Evolutionary conservation across 1,139 yeast species (phyloP), one percentile per base, ranked within the genome.

Genomic region (Citeromyces siamensis): DNA sequence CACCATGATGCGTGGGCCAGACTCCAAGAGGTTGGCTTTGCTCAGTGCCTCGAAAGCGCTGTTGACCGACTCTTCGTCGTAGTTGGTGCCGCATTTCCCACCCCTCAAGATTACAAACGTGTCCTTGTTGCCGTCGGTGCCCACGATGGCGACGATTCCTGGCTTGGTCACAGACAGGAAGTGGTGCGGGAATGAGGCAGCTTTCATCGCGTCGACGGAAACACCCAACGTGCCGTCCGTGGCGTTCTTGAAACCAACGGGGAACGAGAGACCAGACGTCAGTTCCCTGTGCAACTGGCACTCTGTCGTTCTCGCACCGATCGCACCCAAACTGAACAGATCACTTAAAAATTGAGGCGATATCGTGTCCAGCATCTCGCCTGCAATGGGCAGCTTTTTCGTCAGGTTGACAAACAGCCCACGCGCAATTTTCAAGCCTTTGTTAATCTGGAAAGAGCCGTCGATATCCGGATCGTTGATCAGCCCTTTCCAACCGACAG

Each of bases 401-500:
- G 96, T 90, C 50, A 90, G 69, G 43, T 82, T 76, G 31, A 80
- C 78, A 59, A 85, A 90, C 64, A 90, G 73, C 47, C 81, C 79
- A 58, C 98, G 75, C 18, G 97, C 71, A 45, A 88, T 78, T 50
- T 93, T 68, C 48, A 90, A 72, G 46, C 98, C 98, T 62, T 86
- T 85, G 67, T 90, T 90, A 58, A 90, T 90, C 50, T 86, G 77
- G 76, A 84, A 88, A 40, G 96, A 72, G 42, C 85, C 88, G 56
- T 90, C 95, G 48, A 90, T 81, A 52, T 90, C 95, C 18, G 98
- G 98, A 60, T 90, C 98, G 58, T 90, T 90, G 52, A 90, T 88
- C 50, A 90, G 69, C 46, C 96, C 98, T 62, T 90, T 90, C 98
- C 98, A 90, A 43, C 98, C 98, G 38, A 90, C 97, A 18, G 97